A percentile compares a stretch with the other conserved stretches of the same genome.
Conservation (phyloP, 2,329 filamentous ascomycete species). For the Fusarium nanum region DNA sequence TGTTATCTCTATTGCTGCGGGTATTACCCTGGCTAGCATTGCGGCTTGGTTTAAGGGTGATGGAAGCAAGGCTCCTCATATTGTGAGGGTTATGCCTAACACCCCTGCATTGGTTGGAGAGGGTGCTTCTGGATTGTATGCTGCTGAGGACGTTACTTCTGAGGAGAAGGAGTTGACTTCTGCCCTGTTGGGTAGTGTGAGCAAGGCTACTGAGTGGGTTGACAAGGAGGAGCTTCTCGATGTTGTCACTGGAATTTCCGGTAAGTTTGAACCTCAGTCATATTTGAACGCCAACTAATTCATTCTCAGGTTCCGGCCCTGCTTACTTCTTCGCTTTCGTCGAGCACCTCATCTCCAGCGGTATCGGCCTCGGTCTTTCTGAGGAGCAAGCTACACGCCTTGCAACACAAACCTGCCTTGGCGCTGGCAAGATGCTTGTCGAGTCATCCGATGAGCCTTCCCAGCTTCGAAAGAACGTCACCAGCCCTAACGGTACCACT, state of each 20-base stretch:
- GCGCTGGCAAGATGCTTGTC: conserved; percentile 64
- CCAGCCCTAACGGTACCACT: conserved; percentile 64
- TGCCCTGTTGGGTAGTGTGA: conserved; percentile 58
- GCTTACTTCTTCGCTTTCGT: conserved; percentile 67
- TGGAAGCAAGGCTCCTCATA: conserved; percentile 54
- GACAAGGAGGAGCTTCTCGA: conserved; percentile 62
- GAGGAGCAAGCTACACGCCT: conserved; percentile 62
- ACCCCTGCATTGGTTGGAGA: conserved; percentile 63
- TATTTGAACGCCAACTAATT: not conserved
- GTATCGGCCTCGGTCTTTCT: conserved; percentile 57
- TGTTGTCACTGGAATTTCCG: conserved; percentile 62
- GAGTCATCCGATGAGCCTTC: conserved; percentile 58
- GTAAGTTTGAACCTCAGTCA: conserved; percentile 43
- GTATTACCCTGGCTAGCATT: conserved; percentile 60
- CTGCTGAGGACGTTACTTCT: conserved; percentile 55
- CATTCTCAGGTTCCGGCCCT: conserved; percentile 58
- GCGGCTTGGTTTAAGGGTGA: conserved; percentile 55
- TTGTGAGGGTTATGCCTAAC: conserved; percentile 66
- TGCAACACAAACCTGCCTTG: conserved; percentile 63
- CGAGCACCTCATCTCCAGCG: conserved; percentile 61
- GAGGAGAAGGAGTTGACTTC: conserved; percentile 57
- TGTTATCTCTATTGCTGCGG: conserved; percentile 62
- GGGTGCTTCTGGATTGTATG: conserved; percentile 62
- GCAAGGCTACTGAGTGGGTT: conserved; percentile 63
- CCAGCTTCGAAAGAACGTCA: conserved; percentile 63